Evolutionary conservation across 352 stramenopile genomes (phyloP).

Genomic region (Phytophthora aleatoria): DNA sequence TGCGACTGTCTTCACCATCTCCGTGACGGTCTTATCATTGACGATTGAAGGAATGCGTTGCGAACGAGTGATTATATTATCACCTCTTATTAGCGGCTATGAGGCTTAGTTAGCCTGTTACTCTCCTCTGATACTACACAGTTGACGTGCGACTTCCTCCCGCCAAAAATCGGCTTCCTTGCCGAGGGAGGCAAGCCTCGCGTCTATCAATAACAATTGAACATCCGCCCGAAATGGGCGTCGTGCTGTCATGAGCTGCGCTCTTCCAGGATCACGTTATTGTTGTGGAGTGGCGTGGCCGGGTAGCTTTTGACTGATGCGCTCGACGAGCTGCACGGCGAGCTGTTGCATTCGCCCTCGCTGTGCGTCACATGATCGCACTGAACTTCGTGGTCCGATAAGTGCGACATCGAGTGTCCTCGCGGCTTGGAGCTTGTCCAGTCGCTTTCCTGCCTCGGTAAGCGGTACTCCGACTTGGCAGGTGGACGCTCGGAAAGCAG

Average conservation of each 20-base stretch:
- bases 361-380: slow-evolving; percentile 38
- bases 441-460: slow-evolving; percentile 37
- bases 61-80: slow-evolving; percentile 30
- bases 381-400: slow-evolving; percentile 36
- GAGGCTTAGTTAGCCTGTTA: not conserved
- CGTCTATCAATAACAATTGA: slow-evolving; percentile 31
- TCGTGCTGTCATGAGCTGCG: slow-evolving; percentile 35
- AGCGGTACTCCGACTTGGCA: slow-evolving; percentile 33
- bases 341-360: slow-evolving; percentile 53
- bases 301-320: slow-evolving; percentile 29
- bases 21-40: not conserved
- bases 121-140: slow-evolving; percentile 19
- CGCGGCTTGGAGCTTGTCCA: slow-evolving; percentile 50
- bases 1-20: not conserved
- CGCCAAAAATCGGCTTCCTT: slow-evolving; percentile 18
- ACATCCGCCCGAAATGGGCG: slow-evolving; percentile 17
- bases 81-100: not conserved
- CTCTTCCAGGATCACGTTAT: slow-evolving; percentile 34
- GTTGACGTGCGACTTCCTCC: slow-evolving; percentile 6
- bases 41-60: not conserved
- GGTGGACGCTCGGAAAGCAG: slow-evolving; percentile 7
- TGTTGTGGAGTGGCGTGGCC: slow-evolving; percentile 23
- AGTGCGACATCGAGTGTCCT: slow-evolving; percentile 53
- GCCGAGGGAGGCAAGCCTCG: slow-evolving; percentile 7
- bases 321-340: slow-evolving; percentile 37